Evolutionary conservation across 1,139 yeast genomes (phyloP).

Genomic region (Yamadazyma kanchanaburiensis): DNA sequence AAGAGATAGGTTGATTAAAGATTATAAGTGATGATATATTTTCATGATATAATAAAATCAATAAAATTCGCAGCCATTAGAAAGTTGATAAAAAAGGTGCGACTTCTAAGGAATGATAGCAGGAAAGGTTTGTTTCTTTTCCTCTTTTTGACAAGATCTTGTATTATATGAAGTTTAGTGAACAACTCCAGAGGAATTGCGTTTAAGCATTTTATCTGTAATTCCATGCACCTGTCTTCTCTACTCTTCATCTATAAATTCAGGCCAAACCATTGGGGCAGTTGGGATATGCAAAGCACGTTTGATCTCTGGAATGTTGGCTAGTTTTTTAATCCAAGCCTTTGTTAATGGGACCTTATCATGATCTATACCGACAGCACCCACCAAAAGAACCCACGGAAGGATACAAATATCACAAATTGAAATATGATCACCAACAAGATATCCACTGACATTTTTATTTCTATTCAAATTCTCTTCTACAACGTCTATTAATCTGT

Average conservation of each 20-base stretch:
- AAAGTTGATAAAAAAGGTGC: too few species aligned
- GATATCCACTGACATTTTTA: constrained; percentile 40
- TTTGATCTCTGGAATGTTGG: constrained; percentile 33
- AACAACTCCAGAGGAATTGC: too few species aligned
- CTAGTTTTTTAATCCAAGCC: constrained; percentile 42
- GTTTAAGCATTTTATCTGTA: too few species aligned
- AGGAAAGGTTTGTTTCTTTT: too few species aligned
- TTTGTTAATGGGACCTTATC: constrained; percentile 40
- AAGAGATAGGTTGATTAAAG: too few species aligned
- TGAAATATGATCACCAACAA: constrained; percentile 55
- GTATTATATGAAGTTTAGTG: too few species aligned
- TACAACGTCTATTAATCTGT: constrained; percentile 50
- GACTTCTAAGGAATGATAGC: too few species aligned
- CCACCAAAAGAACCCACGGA: constrained; percentile 29
- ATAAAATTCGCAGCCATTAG: too few species aligned
- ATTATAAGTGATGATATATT: too few species aligned
- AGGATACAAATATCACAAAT: constrained; percentile 49
- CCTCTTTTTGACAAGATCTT: too few species aligned
- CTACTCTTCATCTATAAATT: background rate
- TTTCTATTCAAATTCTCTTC: constrained; percentile 43
- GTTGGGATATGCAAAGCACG: constrained; percentile 20
- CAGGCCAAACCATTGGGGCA: constrained; percentile 8
- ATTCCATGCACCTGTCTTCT: too few species aligned
- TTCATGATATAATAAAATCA: too few species aligned
- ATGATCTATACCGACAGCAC: constrained; percentile 30